Conservation (phyloP, 345 rosid genomes). For the Citrus mangshanensis region DNA sequence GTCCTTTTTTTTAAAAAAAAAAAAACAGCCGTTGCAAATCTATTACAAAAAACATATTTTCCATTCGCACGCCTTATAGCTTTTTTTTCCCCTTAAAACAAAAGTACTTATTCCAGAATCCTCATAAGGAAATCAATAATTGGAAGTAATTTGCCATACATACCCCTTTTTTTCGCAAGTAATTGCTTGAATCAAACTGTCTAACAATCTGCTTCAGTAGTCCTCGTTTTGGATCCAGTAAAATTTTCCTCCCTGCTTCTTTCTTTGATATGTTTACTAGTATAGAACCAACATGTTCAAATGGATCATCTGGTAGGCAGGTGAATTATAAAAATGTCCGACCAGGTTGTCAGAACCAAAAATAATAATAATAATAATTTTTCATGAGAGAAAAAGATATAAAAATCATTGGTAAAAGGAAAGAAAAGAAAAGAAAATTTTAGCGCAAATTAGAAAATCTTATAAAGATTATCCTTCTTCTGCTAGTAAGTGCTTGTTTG, state of each 20-base stretch:
- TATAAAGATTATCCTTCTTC: background rate
- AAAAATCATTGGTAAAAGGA: background rate
- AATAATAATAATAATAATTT: background rate
- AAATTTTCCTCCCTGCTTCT: conserved; percentile 70
- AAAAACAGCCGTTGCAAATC: background rate
- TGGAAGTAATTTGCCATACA: conserved; percentile 15
- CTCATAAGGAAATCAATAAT: conserved; percentile 1
- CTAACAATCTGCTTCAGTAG: conserved; percentile 77
- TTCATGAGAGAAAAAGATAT: background rate
- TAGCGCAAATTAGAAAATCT: background rate
- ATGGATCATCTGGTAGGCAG: conserved; percentile 69
- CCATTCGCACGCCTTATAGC: background rate
- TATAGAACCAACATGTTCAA: conserved; percentile 90
- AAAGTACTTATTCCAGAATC: background rate
- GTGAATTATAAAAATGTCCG: conserved; percentile 12
- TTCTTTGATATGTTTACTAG: conserved; percentile 88
- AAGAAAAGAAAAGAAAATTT: background rate
- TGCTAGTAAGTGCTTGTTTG: background rate
- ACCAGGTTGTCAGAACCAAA: background rate
- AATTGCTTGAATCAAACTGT: conserved; percentile 71
- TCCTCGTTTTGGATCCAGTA: conserved; percentile 75
- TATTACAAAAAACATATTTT: background rate
- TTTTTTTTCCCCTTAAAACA: background rate
- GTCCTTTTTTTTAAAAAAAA: too few relatives aligned
- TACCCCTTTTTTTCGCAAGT: conserved; percentile 87